These are phyloP conservation scores for Chrysanthemum lavandulifolium DNA, from an alignment of 129 eudicot species.

Conservation along the genomic window DNA sequence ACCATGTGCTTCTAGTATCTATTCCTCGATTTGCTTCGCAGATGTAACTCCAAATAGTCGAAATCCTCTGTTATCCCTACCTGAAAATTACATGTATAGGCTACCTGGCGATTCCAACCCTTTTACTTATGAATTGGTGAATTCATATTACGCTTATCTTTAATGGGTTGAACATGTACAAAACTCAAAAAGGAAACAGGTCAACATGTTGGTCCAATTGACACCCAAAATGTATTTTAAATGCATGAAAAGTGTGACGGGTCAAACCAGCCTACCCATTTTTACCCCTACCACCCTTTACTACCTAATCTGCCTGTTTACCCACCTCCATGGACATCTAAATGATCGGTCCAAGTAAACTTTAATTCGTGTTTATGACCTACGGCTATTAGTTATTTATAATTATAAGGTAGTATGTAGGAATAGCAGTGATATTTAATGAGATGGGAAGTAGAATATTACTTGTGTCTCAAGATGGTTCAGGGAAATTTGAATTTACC, in stretches of 20 bases:
- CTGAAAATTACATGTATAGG: slow-evolving; percentile 41
- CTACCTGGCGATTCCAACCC: not conserved
- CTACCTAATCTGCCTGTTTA: no score
- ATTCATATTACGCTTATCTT: not conserved
- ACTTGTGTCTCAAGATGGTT: not conserved
- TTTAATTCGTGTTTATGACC: no score
- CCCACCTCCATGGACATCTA: not conserved
- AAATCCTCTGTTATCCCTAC: slow-evolving; percentile 92
- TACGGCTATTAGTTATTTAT: not conserved
- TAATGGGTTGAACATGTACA: not conserved
- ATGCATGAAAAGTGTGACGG: no score
- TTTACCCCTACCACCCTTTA: no score
- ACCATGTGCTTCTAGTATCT: slow-evolving; percentile 35
- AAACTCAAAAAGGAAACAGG: not conserved
- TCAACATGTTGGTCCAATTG: not conserved
- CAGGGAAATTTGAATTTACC: slow-evolving; percentile 39
- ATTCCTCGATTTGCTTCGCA: slow-evolving; percentile 36
- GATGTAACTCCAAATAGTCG: slow-evolving; percentile 71
- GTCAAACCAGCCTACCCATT: no score
- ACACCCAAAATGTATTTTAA: not conserved
- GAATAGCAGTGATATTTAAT: not conserved
- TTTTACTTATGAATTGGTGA: not conserved
- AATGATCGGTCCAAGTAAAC: no score
- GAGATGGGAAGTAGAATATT: not conserved
- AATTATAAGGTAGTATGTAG: slow-evolving; percentile 10